Conservation (phyloP, 768 basidiomycete genomes). For the Floccularia luteovirens region DNA sequence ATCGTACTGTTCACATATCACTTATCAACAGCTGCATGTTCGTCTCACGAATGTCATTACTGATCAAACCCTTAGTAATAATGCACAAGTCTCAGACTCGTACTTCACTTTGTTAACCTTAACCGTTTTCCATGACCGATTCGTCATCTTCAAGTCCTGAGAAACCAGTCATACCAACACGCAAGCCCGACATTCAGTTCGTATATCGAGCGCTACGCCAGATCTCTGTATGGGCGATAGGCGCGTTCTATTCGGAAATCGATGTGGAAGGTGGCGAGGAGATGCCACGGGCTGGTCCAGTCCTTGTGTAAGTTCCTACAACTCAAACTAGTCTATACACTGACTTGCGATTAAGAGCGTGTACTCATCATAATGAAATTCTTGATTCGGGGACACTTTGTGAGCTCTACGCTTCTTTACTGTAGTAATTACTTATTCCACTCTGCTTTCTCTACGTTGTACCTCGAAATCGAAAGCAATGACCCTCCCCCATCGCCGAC, state of each 20-base stretch:
- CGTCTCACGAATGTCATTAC: too few relatives aligned
- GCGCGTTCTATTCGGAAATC: slow-evolving; percentile 55
- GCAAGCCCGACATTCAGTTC: slow-evolving; percentile 41
- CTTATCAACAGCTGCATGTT: too few relatives aligned
- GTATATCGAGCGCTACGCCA: slow-evolving; percentile 53
- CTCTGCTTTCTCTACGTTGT: too few relatives aligned
- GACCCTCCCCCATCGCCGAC: slow-evolving; percentile 51
- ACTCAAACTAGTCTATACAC: not conserved
- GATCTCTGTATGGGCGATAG: slow-evolving; percentile 54
- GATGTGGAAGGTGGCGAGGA: slow-evolving; percentile 50
- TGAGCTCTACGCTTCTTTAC: slow-evolving; percentile 11
- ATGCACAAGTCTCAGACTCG: too few relatives aligned
- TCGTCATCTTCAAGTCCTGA: too few relatives aligned
- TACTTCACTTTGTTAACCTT: too few relatives aligned
- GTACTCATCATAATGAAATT: slow-evolving; percentile 65
- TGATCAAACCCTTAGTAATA: too few relatives aligned
- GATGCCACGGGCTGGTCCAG: slow-evolving; percentile 45
- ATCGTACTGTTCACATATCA: too few relatives aligned
- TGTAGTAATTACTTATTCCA: slow-evolving; percentile 1
- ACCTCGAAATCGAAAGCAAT: too few relatives aligned
- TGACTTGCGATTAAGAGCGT: slow-evolving; percentile 28
- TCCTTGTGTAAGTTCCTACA: slow-evolving; percentile 43
- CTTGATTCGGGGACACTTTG: slow-evolving; percentile 46
- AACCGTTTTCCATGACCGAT: too few relatives aligned
- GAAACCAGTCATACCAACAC: too few relatives aligned